Percentiles rank a stretch among this genome's conserved stretches.
phyloP scores from a whole-genome alignment of 164 flowering plant genomes.

The Vitis rupestris region DNA sequence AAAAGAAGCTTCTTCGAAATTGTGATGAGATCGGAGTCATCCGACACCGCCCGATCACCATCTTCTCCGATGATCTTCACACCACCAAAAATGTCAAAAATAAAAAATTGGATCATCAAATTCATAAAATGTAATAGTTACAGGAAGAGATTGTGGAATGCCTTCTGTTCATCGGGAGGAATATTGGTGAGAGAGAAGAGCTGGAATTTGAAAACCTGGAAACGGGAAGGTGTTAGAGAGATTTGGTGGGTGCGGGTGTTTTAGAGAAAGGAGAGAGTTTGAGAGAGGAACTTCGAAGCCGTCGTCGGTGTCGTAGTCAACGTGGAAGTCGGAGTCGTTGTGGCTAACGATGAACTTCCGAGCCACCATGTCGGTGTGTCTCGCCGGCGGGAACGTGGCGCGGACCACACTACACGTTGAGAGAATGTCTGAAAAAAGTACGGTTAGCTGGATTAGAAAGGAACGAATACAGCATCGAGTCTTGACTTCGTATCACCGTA shows the following conservation, averaged over 20 bases:
- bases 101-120: background rate
- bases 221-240: conserved; percentile 1
- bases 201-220: conserved; percentile 82
- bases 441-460: too few species aligned
- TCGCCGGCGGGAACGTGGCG: too few species aligned
- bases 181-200: conserved; percentile 86
- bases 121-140: background rate
- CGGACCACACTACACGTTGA: too few species aligned
- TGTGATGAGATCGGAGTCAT: conserved; percentile 62
- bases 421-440: too few species aligned
- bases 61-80: conserved; percentile 57
- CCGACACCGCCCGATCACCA: conserved; percentile 34
- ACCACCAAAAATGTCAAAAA: background rate
- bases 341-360: conserved; percentile 57
- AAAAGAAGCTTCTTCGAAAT: conserved; percentile 52
- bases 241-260: background rate
- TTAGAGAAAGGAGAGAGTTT: conserved; percentile 4
- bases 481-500: too few species aligned
- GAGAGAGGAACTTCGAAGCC: conserved; percentile 63
- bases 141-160: conserved; percentile 8
- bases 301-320: conserved; percentile 73
- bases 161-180: conserved; percentile 89
- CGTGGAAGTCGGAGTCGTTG: conserved; percentile 42
- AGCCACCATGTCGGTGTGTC: conserved; percentile 48
- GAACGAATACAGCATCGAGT: too few species aligned